Conservation (phyloP, 441 rosid genomes). For the Pelargonium myrrhifolium region DNA sequence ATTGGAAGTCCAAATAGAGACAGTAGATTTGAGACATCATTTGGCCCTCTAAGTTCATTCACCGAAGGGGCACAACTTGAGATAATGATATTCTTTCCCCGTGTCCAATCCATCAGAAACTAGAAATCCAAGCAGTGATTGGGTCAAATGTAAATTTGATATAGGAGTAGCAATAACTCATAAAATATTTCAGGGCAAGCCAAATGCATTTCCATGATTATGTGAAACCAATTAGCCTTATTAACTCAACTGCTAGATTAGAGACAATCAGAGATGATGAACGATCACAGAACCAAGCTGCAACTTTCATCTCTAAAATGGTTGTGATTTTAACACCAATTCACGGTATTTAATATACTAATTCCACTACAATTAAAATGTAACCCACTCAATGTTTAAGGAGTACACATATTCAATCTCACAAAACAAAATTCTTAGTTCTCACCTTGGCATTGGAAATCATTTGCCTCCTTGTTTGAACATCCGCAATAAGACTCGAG, state of each 20-base stretch:
- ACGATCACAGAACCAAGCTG: no score
- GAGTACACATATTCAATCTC: neutral
- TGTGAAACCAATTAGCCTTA: no score
- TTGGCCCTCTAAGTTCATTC: conserved; percentile 79
- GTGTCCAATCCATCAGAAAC: conserved; percentile 83
- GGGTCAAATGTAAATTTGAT: conserved; percentile 3
- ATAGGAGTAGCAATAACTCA: neutral
- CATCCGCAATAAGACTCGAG: conserved; percentile 56
- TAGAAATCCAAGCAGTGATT: conserved; percentile 22
- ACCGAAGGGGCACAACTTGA: conserved; percentile 69
- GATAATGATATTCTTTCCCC: conserved; percentile 62
- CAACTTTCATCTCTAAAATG: no score
- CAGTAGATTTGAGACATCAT: conserved; percentile 65
- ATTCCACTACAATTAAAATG: neutral
- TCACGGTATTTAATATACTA: no score
- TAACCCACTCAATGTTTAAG: neutral
- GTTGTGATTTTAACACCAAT: no score
- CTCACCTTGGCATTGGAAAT: conserved; percentile 67
- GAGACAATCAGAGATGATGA: neutral
- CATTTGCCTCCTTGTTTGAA: conserved; percentile 64
- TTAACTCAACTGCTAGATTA: neutral
- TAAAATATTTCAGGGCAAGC: neutral
- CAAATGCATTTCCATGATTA: no score
- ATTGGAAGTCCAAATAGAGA: conserved; percentile 64
- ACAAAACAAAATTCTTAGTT: conserved; percentile 1